Conservation (phyloP, 352 stramenopile genomes). For the Phytophthora syringae region DNA sequence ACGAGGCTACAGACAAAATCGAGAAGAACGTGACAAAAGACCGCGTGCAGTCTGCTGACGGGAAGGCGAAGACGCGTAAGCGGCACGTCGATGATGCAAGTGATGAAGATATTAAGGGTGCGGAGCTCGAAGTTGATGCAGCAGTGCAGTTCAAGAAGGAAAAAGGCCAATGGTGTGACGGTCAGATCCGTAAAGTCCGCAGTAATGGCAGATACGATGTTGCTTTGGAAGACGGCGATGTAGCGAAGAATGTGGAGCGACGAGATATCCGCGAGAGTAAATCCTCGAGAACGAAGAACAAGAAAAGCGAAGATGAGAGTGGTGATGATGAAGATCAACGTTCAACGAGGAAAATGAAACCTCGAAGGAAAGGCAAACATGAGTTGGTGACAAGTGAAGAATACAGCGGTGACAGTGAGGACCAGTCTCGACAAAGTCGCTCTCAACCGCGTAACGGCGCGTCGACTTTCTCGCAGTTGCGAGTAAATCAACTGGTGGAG, state of each 20-base stretch:
- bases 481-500: conserved; percentile 57
- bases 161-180: conserved; percentile 41
- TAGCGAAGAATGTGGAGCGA: conserved; percentile 39
- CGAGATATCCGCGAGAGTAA: conserved; percentile 32
- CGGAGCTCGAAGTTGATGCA: conserved; percentile 25
- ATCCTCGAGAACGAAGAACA: conserved; percentile 18
- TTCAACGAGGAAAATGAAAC: conserved; percentile 36
- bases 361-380: conserved; percentile 40
- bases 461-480: conserved; percentile 35
- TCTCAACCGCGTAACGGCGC: conserved; percentile 8
- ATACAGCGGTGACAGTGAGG: conserved; percentile 24
- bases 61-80: conserved; percentile 16
- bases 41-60: conserved; percentile 21
- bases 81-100: conserved; percentile 13
- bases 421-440: conserved; percentile 3
- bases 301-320: conserved; percentile 18
- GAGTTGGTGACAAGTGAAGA: conserved; percentile 47
- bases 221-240: conserved; percentile 47
- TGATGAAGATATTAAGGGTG: conserved; percentile 12
- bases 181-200: conserved; percentile 38
- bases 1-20: conserved; percentile 32
- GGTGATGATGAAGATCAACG: conserved; percentile 31
- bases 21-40: conserved; percentile 47
- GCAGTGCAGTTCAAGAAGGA: conserved; percentile 52
- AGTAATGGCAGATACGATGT: conserved; percentile 63